phyloP scores from a whole-genome alignment of 1,139 yeast genomes.

The Tardiomyces blankii region DNA sequence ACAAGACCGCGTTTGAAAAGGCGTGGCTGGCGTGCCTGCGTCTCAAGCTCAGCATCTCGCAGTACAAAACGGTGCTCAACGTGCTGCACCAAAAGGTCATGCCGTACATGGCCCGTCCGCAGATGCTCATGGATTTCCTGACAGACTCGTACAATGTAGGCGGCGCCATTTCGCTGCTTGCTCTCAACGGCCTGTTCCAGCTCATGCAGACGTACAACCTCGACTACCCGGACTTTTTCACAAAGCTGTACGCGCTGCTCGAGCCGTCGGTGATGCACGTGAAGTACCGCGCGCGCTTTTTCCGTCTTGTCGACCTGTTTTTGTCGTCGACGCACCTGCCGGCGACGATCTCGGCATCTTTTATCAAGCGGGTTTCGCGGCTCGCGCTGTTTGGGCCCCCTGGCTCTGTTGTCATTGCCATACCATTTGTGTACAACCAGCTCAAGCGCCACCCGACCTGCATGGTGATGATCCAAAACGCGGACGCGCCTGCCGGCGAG shows the following conservation, averaged over 20 bases:
- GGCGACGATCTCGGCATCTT: constrained; percentile 74
- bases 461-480: constrained; percentile 74
- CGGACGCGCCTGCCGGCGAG: constrained; percentile 22
- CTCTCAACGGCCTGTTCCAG: constrained; percentile 80
- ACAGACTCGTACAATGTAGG: constrained; percentile 70
- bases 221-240: constrained; percentile 87
- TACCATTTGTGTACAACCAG: constrained; percentile 87
- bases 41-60: constrained; percentile 36
- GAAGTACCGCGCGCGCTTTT: constrained; percentile 74
- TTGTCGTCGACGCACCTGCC: constrained; percentile 83
- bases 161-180: constrained; percentile 62
- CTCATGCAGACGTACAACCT: constrained; percentile 73
- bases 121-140: constrained; percentile 80
- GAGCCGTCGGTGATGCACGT: constrained; percentile 65
- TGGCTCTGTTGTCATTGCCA: constrained; percentile 72
- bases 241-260: constrained; percentile 68
- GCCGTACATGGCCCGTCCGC: constrained; percentile 73
- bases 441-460: constrained; percentile 88
- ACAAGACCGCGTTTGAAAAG: constrained; percentile 47
- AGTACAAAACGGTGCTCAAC: constrained; percentile 58
- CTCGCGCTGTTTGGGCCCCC: constrained; percentile 76
- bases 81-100: constrained; percentile 76
- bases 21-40: constrained; percentile 47
- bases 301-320: constrained; percentile 78
- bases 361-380: constrained; percentile 72